Conservation (phyloP, 2,329 filamentous ascomycete species). For the Dactylonectria estremocensis region DNA sequence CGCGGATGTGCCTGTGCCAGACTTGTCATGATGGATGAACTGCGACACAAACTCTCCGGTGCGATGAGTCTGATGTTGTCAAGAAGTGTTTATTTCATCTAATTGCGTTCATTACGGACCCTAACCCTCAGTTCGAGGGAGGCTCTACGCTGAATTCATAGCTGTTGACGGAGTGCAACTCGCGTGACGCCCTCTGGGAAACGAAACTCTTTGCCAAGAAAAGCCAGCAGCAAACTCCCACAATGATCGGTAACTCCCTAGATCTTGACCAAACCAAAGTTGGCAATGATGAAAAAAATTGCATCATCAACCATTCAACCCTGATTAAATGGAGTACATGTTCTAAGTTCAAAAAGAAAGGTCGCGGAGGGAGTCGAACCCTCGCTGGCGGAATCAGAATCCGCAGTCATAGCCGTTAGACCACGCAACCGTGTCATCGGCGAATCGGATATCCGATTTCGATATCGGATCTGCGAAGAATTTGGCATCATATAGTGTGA, state of each 20-base stretch:
- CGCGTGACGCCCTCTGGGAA: no score
- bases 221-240: no score
- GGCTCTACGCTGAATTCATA: no score
- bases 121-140: no score
- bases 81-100: no score
- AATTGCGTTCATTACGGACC: no score
- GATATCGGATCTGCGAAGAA: not conserved
- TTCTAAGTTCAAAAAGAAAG: conserved; percentile 28
- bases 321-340: no score
- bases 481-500: not conserved
- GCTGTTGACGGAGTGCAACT: no score
- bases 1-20: not conserved
- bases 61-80: no score
- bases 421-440: conserved; percentile 35
- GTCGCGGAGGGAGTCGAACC: conserved; percentile 48
- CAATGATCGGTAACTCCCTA: not conserved
- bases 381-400: conserved; percentile 50
- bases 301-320: not conserved
- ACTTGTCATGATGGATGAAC: conserved; percentile 17
- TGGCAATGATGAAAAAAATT: not conserved
- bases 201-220: no score
- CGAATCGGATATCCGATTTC: conserved; percentile 3
- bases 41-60: not conserved
- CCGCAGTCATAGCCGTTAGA: conserved; percentile 48
- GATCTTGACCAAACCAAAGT: no score